Conservation (phyloP, 2,329 filamentous ascomycete species). For the Neofusicoccum sp. region DNA sequence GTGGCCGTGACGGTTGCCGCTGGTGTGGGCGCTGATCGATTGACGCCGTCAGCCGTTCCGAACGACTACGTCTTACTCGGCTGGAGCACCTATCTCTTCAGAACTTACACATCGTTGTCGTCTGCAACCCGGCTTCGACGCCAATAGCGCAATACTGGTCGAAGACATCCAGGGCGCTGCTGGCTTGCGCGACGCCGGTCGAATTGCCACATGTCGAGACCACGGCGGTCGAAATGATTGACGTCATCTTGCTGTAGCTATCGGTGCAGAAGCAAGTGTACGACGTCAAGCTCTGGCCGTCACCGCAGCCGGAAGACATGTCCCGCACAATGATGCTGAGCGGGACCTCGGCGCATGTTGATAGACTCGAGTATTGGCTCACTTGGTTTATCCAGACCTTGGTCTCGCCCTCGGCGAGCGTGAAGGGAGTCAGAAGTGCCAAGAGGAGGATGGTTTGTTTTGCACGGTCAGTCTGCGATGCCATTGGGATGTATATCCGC, state of each 20-base stretch:
- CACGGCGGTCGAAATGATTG: neutral
- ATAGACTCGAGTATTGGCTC: neutral
- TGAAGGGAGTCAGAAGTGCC: no score
- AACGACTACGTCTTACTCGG: no score
- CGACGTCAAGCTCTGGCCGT: neutral
- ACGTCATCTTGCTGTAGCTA: neutral
- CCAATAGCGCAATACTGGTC: neutral
- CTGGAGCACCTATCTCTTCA: no score
- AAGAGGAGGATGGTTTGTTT: neutral
- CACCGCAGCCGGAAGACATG: neutral
- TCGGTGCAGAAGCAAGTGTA: slow-evolving; percentile 6
- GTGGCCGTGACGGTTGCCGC: neutral
- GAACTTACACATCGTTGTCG: neutral
- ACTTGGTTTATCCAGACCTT: neutral
- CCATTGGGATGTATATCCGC: no score
- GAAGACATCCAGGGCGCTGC: neutral
- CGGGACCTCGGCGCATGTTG: neutral
- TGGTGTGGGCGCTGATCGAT: neutral
- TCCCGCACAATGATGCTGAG: neutral
- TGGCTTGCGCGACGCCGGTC: neutral
- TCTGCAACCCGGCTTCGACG: neutral
- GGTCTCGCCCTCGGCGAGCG: neutral
- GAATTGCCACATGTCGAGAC: neutral
- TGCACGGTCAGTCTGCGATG: no score
- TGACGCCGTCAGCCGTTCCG: neutral